Percentiles rank a stretch among this genome's conserved stretches.
phyloP scores from a whole-genome alignment of 805 yeast species.

The Saccharomycopsis oosterbeekiorum region DNA sequence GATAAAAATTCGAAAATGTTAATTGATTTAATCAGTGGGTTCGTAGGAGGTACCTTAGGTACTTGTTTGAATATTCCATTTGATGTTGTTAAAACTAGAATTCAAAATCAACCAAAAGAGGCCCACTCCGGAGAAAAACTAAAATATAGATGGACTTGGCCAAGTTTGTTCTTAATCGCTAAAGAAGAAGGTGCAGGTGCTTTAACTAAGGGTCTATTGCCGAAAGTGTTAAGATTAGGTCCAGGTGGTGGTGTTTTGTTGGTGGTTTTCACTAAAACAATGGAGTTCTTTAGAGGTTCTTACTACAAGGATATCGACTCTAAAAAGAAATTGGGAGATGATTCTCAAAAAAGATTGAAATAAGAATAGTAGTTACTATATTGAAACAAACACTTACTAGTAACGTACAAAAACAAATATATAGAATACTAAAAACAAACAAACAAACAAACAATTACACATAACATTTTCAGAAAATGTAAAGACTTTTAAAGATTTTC shows the following conservation, averaged over 20 bases:
- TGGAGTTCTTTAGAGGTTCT: slow-evolving; percentile 80
- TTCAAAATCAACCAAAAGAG: slow-evolving; percentile 60
- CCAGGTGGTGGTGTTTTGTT: slow-evolving; percentile 99
- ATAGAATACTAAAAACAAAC: no score
- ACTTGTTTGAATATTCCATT: slow-evolving; percentile 93
- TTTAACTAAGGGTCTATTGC: slow-evolving; percentile 90
- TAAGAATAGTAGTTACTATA: neutral
- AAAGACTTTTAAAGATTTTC: no score
- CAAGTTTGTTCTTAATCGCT: slow-evolving; percentile 62
- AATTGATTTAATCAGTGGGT: slow-evolving; percentile 85
- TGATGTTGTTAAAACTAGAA: slow-evolving; percentile 94
- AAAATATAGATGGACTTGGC: slow-evolving; percentile 88
- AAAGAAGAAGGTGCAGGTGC: slow-evolving; percentile 90
- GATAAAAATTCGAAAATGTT: slow-evolving; percentile 63
- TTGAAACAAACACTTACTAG: no score
- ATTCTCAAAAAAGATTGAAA: slow-evolving; percentile 1
- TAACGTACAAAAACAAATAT: no score
- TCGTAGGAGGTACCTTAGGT: slow-evolving; percentile 95
- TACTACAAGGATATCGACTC: slow-evolving; percentile 15
- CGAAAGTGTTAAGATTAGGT: slow-evolving; percentile 93
- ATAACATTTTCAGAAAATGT: no score
- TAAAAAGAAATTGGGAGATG: neutral
- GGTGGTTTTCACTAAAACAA: slow-evolving; percentile 90
- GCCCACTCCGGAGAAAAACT: slow-evolving; percentile 56
- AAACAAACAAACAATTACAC: no score